Conservation (phyloP, 2,329 filamentous ascomycete genomes). For the Phaeomoniella chlamydospora region DNA sequence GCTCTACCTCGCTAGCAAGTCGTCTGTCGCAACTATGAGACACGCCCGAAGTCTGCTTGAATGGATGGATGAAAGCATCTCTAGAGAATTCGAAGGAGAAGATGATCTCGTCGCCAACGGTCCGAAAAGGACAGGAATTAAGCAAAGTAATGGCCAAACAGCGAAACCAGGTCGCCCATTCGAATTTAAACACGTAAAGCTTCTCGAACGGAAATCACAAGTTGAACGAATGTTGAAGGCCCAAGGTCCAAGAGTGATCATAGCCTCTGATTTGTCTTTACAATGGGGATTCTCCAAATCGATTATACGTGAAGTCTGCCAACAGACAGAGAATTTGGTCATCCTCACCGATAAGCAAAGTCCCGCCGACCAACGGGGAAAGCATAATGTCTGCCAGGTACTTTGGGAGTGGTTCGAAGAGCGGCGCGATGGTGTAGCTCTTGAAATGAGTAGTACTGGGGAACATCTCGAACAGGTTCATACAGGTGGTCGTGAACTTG, state of each 20-base stretch:
- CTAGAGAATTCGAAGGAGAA: slow-evolving; percentile 67
- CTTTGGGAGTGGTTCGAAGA: slow-evolving; percentile 73
- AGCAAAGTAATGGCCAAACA: slow-evolving; percentile 20
- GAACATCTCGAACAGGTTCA: slow-evolving; percentile 53
- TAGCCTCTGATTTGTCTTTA: slow-evolving; percentile 78
- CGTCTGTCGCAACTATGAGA: slow-evolving; percentile 74
- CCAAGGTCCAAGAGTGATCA: slow-evolving; percentile 53
- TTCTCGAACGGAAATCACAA: slow-evolving; percentile 70
- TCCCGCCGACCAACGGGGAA: slow-evolving; percentile 22
- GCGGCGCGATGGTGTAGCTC: slow-evolving; percentile 45
- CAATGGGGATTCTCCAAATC: slow-evolving; percentile 93
- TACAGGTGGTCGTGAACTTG: slow-evolving; percentile 47
- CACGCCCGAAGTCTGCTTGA: slow-evolving; percentile 93
- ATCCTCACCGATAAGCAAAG: slow-evolving; percentile 59
- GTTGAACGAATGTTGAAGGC: slow-evolving; percentile 53
- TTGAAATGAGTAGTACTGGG: slow-evolving; percentile 39
- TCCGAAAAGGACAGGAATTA: slow-evolving; percentile 25
- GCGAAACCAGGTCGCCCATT: slow-evolving; percentile 54
- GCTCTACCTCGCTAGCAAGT: slow-evolving; percentile 74
- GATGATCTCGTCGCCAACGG: slow-evolving; percentile 15
- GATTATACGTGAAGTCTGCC: slow-evolving; percentile 57
- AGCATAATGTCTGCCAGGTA: slow-evolving; percentile 44
- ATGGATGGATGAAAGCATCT: slow-evolving; percentile 96
- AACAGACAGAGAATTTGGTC: slow-evolving; percentile 67
- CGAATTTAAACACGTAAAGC: slow-evolving; percentile 71